Evolutionary conservation across 1,284 basidiomycete species (phyloP), one percentile per base, ranked within the genome.

Genomic region (Clitocybe nebularis): DNA sequence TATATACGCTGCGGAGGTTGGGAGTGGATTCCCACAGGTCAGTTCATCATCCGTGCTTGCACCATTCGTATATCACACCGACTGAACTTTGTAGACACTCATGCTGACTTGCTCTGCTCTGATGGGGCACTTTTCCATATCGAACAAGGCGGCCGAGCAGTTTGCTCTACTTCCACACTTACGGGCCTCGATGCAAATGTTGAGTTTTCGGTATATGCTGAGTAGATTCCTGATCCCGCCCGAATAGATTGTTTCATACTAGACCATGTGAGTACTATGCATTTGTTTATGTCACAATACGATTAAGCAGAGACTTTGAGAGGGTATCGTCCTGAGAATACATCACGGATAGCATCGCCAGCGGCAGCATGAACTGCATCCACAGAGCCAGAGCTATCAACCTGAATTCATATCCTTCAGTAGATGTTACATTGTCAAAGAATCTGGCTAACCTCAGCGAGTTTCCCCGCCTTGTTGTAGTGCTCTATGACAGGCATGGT

Each of bases 401-500:
- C 79, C 91, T 93, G 56, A 20, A 47, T 24, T 45, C 26, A 52
- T 25, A n/a, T 21, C 26, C 35, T 22, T 16, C 42, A 43, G 22
- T 33, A 22, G 16, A 36, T 22, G 14, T 9, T 22, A 42, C 36
- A 13, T 42, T 23, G 41, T 41, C 17, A 21, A 22, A 30, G 43
- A 46, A 22, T n/a, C n/a, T 8, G 34, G 64, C 77, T 48, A 52
- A 93, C 92, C 69, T 90, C 77, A 14, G 83, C 82, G 13, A 97
- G 90, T 62, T 92, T 92, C 57, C 69, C 72, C 46, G 75, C 61
- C 47, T 73, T 64, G 41, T 74, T 67, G 65, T 96, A 97, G 64
- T 93, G 76, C 42, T 95, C 74, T 48, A 99, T 91, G 41, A 99
- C 96, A 8, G 96, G 95, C 88, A 93, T 92, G n/a, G 89, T 93